Base-by-base conservation (phyloP, 2,329 filamentous ascomycete species). In the Cryphonectria nitschkei region DNA sequence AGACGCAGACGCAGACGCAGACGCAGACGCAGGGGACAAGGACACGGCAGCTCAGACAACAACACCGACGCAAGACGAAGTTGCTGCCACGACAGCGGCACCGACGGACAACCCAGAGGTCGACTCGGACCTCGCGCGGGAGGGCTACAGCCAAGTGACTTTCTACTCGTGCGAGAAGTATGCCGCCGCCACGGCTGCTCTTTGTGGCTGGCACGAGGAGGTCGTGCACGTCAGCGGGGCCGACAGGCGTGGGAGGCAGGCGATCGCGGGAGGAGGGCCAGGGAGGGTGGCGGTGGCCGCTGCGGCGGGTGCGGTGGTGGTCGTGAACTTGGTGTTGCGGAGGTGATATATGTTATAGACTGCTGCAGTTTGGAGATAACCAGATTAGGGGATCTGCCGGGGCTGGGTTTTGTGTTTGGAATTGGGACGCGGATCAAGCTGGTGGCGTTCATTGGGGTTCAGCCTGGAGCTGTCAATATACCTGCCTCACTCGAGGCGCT, bases 161-260 rank as follows among this genome's bases (percentile, higher is more conserved):
- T 82, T 81, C 71, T 82, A 77, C 73, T 78, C 78, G 37, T 82
- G 81, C 72, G 78, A 79, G 8, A 78, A 78, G 19, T 75, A 74
- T 61, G 79, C 70, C 13, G 74, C 74, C 1, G 74, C 78, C 43
- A 77, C 79, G 58, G 80, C 81, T 62, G 34, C 54, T 7, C 54
- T 34, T 13, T 83, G 81, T 73, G 81, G 81, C 13, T 81, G 79
- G 79, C 80, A 82, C 67, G 76, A 79, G 73, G 80, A 81, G 0
- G 79, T 83, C 14, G 68, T 82, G 22, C 64, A 72, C 22, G 71
- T 63, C 54, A 52, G 65, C 65, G n/a, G 34, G 7, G 54, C 65
- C 8, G 29, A 32, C 16, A n/a, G 65, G 43, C 19, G 39, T 50
- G 43, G 66, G 41, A 65, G 50, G 37, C 65, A 58, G 22, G 26